Evolutionary conservation across 805 yeast species (phyloP).

Genomic region (Sungouiella blattae): DNA sequence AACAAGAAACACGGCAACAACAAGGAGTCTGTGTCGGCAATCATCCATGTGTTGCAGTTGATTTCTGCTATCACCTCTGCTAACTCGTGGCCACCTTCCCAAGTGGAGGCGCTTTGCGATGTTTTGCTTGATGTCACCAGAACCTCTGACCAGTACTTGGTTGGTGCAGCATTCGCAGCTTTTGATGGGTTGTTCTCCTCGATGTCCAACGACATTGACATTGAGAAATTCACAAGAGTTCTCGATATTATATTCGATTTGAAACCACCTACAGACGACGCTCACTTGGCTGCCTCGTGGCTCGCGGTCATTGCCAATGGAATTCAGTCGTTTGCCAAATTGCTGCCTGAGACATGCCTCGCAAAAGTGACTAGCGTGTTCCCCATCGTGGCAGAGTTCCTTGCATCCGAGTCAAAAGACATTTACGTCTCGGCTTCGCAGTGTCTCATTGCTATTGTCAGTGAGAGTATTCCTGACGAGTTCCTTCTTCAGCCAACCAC

Average conservation of each 20-base stretch:
- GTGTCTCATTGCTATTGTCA: conserved; percentile 76
- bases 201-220: conserved; percentile 56
- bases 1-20: conserved; percentile 32
- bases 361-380: conserved; percentile 47
- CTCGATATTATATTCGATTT: conserved; percentile 71
- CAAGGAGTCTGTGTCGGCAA: conserved; percentile 51
- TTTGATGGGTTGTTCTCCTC: conserved; percentile 77
- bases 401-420: conserved; percentile 60
- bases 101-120: conserved; percentile 72
- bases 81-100: conserved; percentile 76
- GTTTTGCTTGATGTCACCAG: conserved; percentile 70
- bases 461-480: conserved; percentile 62
- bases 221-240: conserved; percentile 60
- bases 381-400: conserved; percentile 56
- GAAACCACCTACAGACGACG: conserved; percentile 78
- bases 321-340: conserved; percentile 35
- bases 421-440: conserved; percentile 78
- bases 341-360: conserved; percentile 45
- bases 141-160: conserved; percentile 78
- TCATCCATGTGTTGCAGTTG: conserved; percentile 76
- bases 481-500: conserved; percentile 51
- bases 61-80: conserved; percentile 67
- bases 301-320: conserved; percentile 90
- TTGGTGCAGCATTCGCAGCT: conserved; percentile 77
- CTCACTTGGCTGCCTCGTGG: conserved; percentile 91